Evolutionary conservation across 331 rosid species (phyloP).

Genomic region (Quercus tomentella): DNA sequence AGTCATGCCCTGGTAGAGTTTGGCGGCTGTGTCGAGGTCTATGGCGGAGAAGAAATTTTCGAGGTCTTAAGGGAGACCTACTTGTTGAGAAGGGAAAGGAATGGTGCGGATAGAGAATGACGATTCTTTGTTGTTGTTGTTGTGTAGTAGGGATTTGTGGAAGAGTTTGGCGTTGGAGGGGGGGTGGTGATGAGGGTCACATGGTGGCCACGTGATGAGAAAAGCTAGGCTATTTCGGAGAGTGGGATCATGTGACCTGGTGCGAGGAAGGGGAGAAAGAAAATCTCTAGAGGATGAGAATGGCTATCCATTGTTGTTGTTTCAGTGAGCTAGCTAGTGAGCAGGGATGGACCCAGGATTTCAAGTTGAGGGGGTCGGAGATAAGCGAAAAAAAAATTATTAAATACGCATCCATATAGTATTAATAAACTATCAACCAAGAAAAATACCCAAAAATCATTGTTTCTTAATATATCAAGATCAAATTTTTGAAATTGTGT

Average conservation of each 20-base stretch:
- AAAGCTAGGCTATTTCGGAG: not conserved
- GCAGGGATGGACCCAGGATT: no score
- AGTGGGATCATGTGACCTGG: not conserved
- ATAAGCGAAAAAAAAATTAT: no score
- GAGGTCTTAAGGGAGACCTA: slow-evolving; percentile 24
- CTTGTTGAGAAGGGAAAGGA: slow-evolving; percentile 10
- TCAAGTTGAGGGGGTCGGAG: no score
- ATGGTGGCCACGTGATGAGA: not conserved
- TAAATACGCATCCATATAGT: no score
- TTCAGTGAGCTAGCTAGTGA: no score
- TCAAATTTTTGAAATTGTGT: no score
- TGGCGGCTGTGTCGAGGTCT: not conserved
- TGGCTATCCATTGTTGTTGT: no score
- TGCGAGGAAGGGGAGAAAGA: not conserved
- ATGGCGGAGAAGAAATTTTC: slow-evolving; percentile 10
- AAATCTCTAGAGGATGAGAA: not conserved
- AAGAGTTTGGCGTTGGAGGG: slow-evolving; percentile 15
- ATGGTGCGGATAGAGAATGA: slow-evolving; percentile 1
- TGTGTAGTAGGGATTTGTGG: not conserved
- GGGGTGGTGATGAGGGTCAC: not conserved
- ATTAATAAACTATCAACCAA: no score
- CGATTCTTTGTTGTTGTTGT: not conserved
- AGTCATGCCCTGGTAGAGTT: not conserved
- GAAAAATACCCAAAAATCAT: no score
- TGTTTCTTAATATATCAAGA: no score